phyloP scores from a whole-genome alignment of 352 stramenopile species.

The Globisporangium megalacanthum region DNA sequence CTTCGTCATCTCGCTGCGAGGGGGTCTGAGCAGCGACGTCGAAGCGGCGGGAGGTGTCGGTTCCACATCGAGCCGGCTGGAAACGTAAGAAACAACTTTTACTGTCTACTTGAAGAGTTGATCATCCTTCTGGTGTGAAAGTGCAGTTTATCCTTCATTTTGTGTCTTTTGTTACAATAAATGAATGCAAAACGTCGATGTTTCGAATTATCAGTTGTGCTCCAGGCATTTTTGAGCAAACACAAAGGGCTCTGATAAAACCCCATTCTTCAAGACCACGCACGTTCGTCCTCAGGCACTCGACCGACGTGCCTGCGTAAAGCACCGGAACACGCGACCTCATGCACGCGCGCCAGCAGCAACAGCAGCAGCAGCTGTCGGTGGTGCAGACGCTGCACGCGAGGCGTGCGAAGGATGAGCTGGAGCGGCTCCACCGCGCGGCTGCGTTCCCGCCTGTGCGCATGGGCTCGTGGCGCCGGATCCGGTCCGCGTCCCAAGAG shows the following conservation, averaged over 20 bases:
- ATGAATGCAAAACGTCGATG: no score
- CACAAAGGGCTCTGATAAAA: no score
- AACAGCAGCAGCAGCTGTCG: not conserved
- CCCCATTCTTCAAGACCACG: no score
- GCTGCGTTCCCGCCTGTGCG: constrained; percentile 52
- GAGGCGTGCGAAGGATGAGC: constrained; percentile 12
- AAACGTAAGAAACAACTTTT: no score
- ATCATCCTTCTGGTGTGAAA: no score
- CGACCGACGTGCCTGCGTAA: not conserved
- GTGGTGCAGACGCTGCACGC: not conserved
- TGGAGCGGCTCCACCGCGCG: constrained; percentile 29
- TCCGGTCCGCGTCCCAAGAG: constrained; percentile 59
- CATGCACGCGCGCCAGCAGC: not conserved
- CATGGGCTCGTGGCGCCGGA: constrained; percentile 59
- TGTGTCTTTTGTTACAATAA: no score
- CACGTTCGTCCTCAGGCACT: not conserved
- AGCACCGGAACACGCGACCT: no score
- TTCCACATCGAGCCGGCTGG: no score
- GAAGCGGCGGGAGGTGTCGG: not conserved
- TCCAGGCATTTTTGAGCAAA: no score
- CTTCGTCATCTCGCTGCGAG: not conserved
- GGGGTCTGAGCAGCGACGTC: not conserved
- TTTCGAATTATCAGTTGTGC: no score
- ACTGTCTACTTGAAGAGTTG: no score
- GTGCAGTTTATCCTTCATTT: no score